Evolutionary conservation across 2,329 filamentous ascomycete species (phyloP).

Genomic region (Dendryphion nanum): DNA sequence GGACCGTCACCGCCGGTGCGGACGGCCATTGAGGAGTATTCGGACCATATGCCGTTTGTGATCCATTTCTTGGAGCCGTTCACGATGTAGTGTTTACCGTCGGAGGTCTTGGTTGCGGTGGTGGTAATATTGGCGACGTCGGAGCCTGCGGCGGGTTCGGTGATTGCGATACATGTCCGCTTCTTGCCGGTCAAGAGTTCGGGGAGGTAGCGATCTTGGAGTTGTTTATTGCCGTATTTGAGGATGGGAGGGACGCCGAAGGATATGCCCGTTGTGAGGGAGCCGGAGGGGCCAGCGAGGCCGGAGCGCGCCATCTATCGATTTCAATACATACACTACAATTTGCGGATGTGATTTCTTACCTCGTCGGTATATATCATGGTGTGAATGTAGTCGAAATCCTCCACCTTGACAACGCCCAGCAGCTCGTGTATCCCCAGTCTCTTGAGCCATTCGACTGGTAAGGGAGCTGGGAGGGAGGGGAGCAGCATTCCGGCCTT

Average conservation of each 20-base stretch:
- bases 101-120: constrained; percentile 59
- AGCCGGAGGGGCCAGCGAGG: constrained; percentile 60
- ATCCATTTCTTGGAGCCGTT: constrained; percentile 78
- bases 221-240: constrained; percentile 62
- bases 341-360: no score
- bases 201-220: constrained; percentile 67
- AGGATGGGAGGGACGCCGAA: constrained; percentile 71
- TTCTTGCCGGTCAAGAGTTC: constrained; percentile 66
- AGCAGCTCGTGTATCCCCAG: constrained; percentile 66
- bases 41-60: constrained; percentile 61
- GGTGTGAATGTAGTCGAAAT: constrained; percentile 71
- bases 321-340: background rate
- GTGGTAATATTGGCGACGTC: constrained; percentile 74
- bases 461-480: constrained; percentile 66
- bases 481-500: constrained; percentile 69
- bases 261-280: constrained; percentile 69
- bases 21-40: constrained; percentile 70
- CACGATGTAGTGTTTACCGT: constrained; percentile 67
- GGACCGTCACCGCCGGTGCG: constrained; percentile 67
- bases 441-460: constrained; percentile 64
- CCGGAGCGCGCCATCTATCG: constrained; percentile 63
- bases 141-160: constrained; percentile 70
- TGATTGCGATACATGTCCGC: constrained; percentile 73
- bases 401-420: constrained; percentile 66
- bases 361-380: constrained; percentile 70